A percentile compares a stretch with the other conserved stretches of the same genome.
Evolutionary conservation across 2,329 filamentous ascomycete genomes (phyloP).

Genomic region (Sarocladium brachiariae): DNA sequence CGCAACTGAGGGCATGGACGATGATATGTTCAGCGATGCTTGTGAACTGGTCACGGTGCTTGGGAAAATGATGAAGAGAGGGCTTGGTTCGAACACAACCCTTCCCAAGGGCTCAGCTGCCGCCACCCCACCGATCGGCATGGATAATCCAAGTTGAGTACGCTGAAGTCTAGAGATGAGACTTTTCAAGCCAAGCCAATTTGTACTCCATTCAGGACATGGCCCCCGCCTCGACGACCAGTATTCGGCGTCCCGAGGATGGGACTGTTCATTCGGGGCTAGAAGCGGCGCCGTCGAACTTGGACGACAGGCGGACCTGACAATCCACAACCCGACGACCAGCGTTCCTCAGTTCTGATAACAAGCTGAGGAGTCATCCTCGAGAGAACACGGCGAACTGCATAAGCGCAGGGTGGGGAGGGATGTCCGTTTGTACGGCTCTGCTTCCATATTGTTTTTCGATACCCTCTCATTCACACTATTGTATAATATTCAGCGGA

Average conservation of each 20-base stretch:
- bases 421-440: slow-evolving; percentile 13
- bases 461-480: slow-evolving; percentile 18
- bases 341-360: no score
- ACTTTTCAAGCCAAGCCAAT: no score
- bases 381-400: background rate
- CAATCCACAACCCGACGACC: no score
- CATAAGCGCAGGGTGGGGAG: background rate
- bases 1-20: slow-evolving; percentile 85
- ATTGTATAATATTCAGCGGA: slow-evolving; percentile 1
- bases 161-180: background rate
- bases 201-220: no score
- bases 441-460: slow-evolving; percentile 20
- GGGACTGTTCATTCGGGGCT: no score
- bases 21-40: slow-evolving; percentile 90
- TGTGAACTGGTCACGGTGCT: slow-evolving; percentile 81
- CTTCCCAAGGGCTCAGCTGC: background rate
- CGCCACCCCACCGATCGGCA: slow-evolving; percentile 26
- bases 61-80: slow-evolving; percentile 82
- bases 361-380: no score
- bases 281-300: no score
- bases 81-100: slow-evolving; percentile 37
- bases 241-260: no score
- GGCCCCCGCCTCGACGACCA: no score
- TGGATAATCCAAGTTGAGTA: slow-evolving; percentile 36
- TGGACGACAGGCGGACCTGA: no score